Conservation (phyloP, 331 rosid genomes). For the Erythrophleum ivorense region DNA sequence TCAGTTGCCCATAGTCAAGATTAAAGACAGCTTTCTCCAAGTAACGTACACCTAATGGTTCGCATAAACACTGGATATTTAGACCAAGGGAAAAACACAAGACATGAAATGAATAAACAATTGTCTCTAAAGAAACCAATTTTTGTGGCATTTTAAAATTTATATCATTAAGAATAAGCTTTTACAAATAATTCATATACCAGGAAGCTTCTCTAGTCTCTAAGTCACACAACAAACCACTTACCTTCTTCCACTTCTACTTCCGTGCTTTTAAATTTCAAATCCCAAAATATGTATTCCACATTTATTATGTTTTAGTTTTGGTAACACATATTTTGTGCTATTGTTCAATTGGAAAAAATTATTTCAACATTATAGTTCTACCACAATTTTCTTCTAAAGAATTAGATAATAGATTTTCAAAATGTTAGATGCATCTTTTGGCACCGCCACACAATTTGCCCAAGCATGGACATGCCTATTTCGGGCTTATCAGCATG, state of each 20-base stretch:
- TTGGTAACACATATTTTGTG: not conserved
- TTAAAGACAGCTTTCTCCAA: constrained; percentile 97
- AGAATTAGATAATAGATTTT: not conserved
- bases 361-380: not conserved
- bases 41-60: constrained; percentile 81
- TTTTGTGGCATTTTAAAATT: not conserved
- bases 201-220: constrained; percentile 5
- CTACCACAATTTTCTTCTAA: constrained; percentile 5
- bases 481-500: too few relatives aligned
- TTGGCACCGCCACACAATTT: not conserved
- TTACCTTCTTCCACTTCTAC: not conserved
- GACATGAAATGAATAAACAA: not conserved
- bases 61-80: constrained; percentile 36
- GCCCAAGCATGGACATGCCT: not conserved
- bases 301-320: not conserved
- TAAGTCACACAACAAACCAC: not conserved
- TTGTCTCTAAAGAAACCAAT: not conserved
- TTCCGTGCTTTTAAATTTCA: not conserved
- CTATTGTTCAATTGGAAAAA: not conserved
- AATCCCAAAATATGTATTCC: not conserved
- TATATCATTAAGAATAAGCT: not conserved
- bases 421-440: not conserved
- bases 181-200: not conserved
- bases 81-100: not conserved
- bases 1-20: constrained; percentile 92